A percentile compares a stretch with the other conserved stretches of the same genome.
These are phyloP conservation scores for Claviceps quebecensis DNA, from an alignment of 2,329 filamentous ascomycete species.

Conservation along the genomic window DNA sequence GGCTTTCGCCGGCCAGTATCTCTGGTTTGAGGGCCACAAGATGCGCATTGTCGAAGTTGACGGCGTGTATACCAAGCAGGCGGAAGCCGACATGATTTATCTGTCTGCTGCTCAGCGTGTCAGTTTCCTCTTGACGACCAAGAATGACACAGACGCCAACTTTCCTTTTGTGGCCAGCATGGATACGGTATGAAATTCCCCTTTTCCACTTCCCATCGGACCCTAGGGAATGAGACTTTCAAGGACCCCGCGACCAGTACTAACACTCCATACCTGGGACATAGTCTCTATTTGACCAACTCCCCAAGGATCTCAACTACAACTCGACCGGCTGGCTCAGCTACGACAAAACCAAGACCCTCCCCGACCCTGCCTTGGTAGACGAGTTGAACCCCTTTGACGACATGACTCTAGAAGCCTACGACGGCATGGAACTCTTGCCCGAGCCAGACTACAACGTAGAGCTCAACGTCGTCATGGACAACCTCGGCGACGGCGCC, in stretches of 20 bases:
- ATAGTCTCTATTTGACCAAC: slow-evolving; percentile 49
- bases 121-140: slow-evolving; percentile 48
- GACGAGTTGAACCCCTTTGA: slow-evolving; percentile 56
- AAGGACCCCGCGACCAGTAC: not conserved
- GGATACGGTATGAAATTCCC: slow-evolving; percentile 38
- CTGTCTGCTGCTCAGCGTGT: slow-evolving; percentile 53
- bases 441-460: slow-evolving; percentile 49
- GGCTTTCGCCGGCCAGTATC: slow-evolving; percentile 53
- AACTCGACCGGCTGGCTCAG: slow-evolving; percentile 53
- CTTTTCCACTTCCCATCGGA: not conserved
- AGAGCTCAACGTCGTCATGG: slow-evolving; percentile 48
- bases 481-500: slow-evolving; percentile 46
- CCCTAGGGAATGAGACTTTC: not conserved
- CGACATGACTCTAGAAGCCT: slow-evolving; percentile 56
- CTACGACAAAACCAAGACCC: slow-evolving; percentile 33
- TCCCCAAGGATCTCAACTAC: slow-evolving; percentile 55
- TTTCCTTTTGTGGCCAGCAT: slow-evolving; percentile 56
- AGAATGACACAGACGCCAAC: slow-evolving; percentile 45
- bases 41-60: slow-evolving; percentile 62
- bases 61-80: slow-evolving; percentile 51
- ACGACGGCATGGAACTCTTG: slow-evolving; percentile 48
- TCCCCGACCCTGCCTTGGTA: slow-evolving; percentile 38
- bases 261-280: not conserved
- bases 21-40: slow-evolving; percentile 54
- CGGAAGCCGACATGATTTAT: slow-evolving; percentile 49